Conservation (phyloP, 345 rosid species). For the Ceriops zippeliana region DNA sequence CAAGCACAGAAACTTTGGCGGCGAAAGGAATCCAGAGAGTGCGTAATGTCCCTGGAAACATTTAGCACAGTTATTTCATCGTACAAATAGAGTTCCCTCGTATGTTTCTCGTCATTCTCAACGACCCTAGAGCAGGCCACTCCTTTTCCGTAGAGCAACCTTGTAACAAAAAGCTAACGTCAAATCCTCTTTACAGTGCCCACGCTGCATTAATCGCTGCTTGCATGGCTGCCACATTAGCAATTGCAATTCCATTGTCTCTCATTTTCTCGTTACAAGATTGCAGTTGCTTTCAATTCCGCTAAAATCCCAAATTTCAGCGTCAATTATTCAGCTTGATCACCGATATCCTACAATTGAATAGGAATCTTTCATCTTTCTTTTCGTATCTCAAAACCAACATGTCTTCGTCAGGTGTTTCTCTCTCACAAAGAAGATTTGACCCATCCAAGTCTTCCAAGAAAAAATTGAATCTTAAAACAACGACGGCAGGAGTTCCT, state of each 20-base stretch:
- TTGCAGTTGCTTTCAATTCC: background rate
- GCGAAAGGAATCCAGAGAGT: conserved; percentile 28
- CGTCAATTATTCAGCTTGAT: background rate
- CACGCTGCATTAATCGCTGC: conserved; percentile 58
- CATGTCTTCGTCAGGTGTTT: background rate
- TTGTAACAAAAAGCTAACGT: conserved; percentile 57
- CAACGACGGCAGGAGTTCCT: too few relatives aligned
- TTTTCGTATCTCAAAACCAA: background rate
- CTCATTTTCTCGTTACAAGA: conserved; percentile 18
- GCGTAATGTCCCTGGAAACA: conserved; percentile 53
- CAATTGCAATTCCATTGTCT: conserved; percentile 11
- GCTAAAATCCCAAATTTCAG: background rate
- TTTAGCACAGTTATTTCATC: conserved; percentile 37
- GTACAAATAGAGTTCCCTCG: conserved; percentile 41
- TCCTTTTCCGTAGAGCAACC: conserved; percentile 70
- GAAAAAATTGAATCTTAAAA: background rate
- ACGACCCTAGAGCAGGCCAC: conserved; percentile 46
- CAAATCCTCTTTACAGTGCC: conserved; percentile 70
- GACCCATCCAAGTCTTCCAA: background rate
- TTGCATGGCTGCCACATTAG: conserved; percentile 45
- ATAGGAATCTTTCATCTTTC: background rate
- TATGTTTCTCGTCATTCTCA: conserved; percentile 52
- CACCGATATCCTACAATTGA: background rate
- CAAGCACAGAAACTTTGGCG: conserved; percentile 49
- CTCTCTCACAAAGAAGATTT: too few relatives aligned